Evolutionary conservation across 345 rosid species (phyloP), one percentile per base, ranked within the genome.

Genomic region (Brassica cretica): DNA sequence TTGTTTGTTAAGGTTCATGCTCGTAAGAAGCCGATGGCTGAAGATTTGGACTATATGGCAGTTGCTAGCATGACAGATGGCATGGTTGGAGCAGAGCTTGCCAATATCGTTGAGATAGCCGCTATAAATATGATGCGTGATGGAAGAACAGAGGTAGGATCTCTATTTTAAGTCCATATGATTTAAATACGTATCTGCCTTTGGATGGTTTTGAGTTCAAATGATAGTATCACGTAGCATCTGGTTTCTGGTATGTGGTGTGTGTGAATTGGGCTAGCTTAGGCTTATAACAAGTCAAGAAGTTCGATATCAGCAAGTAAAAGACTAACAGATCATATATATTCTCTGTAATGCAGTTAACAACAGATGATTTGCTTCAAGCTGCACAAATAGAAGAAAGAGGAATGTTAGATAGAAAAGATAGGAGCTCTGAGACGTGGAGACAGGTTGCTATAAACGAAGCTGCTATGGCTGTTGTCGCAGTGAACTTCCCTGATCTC

Each of bases 81-180:
- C 75, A 93, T 93, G 98, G 98, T 93, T 84, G 98, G 98, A 81
- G 98, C 98, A 12, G 98, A 93, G 87, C 89, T 93, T 72, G 97
- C 98, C 30, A 93, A 93, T 85, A 91, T 93, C 65, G 83, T 93
- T 51, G 98, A 93, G 82, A 89, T 93, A 76, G 96, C 97, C 16
- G 98, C 97, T 59, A 89, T 91, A 15, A 87, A 90, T 80, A 93
- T 93, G 98, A 91, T 91, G 84, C 96, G 97, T 68, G 97, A 91
- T 81, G 96, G 89, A 78, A 87, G 98, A 78, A 87, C 93, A 14
- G 97, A 93, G 93, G 98, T 91, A 81, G 4, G 82, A 64, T 66
- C 56, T 67, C 30, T 71, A 44, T 35, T 21, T 49, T 8, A 68
- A 33, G 72, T 66, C 35, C 25, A 0, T 3, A 0, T 30, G n/a